A percentile compares a stretch with the other conserved stretches of the same genome.
Conservation (phyloP, 352 stramenopile genomes). For the Phytophthora uliginosa region DNA sequence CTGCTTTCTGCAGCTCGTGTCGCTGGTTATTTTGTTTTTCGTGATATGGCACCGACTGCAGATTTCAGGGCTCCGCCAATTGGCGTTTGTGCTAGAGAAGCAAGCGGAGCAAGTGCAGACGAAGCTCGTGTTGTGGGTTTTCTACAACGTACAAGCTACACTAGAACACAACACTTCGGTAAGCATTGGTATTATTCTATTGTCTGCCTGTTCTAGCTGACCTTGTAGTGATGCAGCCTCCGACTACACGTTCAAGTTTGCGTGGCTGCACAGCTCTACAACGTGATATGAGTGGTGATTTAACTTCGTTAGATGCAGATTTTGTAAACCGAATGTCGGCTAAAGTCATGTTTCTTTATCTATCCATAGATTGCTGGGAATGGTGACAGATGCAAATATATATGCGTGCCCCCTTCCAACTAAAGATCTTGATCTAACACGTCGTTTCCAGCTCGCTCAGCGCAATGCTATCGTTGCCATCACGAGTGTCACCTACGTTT, state of each 20-base stretch:
- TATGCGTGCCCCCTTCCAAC: too few species aligned
- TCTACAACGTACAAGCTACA: slow-evolving; percentile 30
- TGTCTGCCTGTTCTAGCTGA: neutral
- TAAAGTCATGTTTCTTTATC: neutral
- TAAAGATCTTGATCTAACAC: neutral
- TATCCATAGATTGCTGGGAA: neutral
- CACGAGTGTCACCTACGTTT: slow-evolving; percentile 22
- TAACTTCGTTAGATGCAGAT: neutral
- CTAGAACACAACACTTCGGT: neutral
- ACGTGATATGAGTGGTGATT: slow-evolving; percentile 1
- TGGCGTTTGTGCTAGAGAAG: slow-evolving; percentile 48
- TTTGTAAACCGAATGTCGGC: neutral
- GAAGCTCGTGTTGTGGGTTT: slow-evolving; percentile 44
- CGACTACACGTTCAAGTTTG: slow-evolving; percentile 48
- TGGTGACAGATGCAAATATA: neutral
- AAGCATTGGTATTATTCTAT: neutral
- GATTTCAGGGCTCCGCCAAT: slow-evolving; percentile 23
- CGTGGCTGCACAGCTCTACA: slow-evolving; percentile 30
- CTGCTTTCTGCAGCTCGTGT: slow-evolving; percentile 13
- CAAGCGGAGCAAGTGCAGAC: slow-evolving; percentile 29
- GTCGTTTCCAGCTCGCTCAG: neutral
- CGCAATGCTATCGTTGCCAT: neutral
- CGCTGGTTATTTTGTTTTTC: slow-evolving; percentile 3
- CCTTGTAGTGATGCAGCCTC: slow-evolving; percentile 10
- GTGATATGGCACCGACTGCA: slow-evolving; percentile 1